Percentiles rank a stretch among this genome's conserved stretches.
These are phyloP conservation scores for Limnanthes douglasii DNA, from an alignment of 345 rosid species.

Conservation along the genomic window DNA sequence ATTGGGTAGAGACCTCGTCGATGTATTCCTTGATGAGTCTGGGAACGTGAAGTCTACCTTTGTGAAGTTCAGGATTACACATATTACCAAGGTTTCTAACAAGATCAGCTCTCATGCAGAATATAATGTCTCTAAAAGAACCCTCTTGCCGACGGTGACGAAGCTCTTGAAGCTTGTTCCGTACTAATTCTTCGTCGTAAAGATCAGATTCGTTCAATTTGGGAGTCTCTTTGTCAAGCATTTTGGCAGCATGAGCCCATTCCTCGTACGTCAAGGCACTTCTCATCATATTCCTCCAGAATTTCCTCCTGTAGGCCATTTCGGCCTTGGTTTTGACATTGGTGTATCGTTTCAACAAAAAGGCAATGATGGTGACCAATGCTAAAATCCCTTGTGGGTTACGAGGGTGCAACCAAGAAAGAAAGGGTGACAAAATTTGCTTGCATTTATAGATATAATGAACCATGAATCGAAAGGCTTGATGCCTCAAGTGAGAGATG, in stretches of 20 bases:
- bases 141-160: conserved; percentile 77
- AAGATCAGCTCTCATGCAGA: conserved; percentile 95
- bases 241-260: conserved; percentile 98
- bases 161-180: conserved; percentile 82
- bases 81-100: conserved; percentile 91
- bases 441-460: conserved; percentile 24
- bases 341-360: conserved; percentile 64
- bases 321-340: conserved; percentile 85
- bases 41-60: conserved; percentile 93
- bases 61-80: conserved; percentile 96
- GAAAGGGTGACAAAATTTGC: conserved; percentile 24
- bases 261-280: conserved; percentile 83
- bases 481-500: conserved; percentile 41
- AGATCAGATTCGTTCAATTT: conserved; percentile 64
- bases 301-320: conserved; percentile 88
- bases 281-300: conserved; percentile 98
- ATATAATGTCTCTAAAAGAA: conserved; percentile 77
- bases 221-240: conserved; percentile 77
- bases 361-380: conserved; percentile 74
- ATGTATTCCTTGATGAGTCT: conserved; percentile 87
- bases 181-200: conserved; percentile 79
- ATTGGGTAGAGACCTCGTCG: conserved; percentile 82
- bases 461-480: conserved; percentile 24
- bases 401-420: conserved; percentile 88
- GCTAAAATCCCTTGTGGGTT: conserved; percentile 96